These are phyloP conservation scores for Melanomma pulvis-pyrius DNA, from an alignment of 495 filamentous ascomycete species.

Conservation along the genomic window DNA sequence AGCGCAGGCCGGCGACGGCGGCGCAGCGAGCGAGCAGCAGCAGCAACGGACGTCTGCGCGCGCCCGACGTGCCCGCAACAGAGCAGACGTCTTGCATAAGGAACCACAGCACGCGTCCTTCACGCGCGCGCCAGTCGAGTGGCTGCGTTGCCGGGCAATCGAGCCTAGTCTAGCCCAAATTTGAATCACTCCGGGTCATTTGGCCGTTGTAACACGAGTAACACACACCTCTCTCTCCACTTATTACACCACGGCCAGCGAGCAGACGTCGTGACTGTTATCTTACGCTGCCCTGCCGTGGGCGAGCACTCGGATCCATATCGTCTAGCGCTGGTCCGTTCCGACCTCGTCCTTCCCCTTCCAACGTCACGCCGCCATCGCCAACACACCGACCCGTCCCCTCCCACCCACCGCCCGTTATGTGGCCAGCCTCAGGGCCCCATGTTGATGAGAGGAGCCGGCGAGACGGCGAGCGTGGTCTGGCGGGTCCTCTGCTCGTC, in stretches of 20 bases:
- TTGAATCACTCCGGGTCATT: slow-evolving; percentile 22
- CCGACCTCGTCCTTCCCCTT: neutral
- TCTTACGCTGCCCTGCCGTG: slow-evolving; percentile 19
- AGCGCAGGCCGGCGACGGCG: neutral
- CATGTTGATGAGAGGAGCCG: no score
- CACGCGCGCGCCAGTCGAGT: slow-evolving; percentile 26
- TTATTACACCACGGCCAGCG: slow-evolving; percentile 18
- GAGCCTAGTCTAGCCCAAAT: slow-evolving; percentile 29
- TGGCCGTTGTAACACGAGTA: slow-evolving; percentile 26
- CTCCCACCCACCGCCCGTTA: no score
- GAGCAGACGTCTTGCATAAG: slow-evolving; percentile 21
- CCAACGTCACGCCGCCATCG: neutral
- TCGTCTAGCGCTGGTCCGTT: neutral
- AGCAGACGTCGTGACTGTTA: slow-evolving; percentile 17
- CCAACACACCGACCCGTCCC: neutral
- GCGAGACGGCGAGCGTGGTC: no score
- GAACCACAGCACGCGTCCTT: slow-evolving; percentile 21
- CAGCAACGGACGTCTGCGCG: neutral
- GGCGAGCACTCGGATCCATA: neutral
- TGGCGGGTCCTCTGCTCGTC: no score
- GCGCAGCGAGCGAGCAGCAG: slow-evolving; percentile 3
- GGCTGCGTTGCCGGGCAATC: slow-evolving; percentile 31
- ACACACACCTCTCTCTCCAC: slow-evolving; percentile 27
- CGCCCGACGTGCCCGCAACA: neutral
- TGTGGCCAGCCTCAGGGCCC: no score